Percentiles rank a stretch among this genome's conserved stretches.
Evolutionary conservation across 768 basidiomycete genomes (phyloP).

Genomic region (Crepidotus variabilis): DNA sequence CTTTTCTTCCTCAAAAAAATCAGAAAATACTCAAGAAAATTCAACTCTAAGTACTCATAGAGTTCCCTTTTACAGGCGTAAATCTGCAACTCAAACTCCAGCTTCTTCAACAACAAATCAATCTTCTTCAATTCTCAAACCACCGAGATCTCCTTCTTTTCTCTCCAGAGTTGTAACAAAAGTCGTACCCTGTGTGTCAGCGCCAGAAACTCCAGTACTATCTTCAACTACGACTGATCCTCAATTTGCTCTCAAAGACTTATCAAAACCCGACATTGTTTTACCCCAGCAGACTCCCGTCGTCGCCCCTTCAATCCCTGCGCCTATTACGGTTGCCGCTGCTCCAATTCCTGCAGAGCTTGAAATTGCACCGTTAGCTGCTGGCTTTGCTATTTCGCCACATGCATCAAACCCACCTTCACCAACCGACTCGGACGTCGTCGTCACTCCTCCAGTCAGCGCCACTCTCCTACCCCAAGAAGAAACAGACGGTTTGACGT

Average conservation of each 20-base stretch:
- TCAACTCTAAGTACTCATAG: constrained; percentile 33
- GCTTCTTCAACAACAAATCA: constrained; percentile 26
- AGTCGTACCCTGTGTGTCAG: constrained; percentile 65
- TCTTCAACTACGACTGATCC: constrained; percentile 16
- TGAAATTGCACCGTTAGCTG: constrained; percentile 17
- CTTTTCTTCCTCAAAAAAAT: constrained; percentile 2
- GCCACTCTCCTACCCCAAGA: constrained; percentile 33
- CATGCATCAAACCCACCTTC: constrained; percentile 24
- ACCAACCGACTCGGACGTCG: constrained; percentile 26
- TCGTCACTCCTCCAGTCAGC: constrained; percentile 37
- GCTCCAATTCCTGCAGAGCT: not conserved
- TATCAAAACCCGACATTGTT: constrained; percentile 13
- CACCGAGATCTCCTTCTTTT: constrained; percentile 41
- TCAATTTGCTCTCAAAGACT: constrained; percentile 19
- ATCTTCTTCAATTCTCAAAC: constrained; percentile 30
- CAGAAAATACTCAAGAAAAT: not conserved
- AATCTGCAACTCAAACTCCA: constrained; percentile 31
- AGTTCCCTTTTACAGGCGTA: constrained; percentile 42
- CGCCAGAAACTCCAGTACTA: constrained; percentile 38
- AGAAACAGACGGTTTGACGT: constrained; percentile 87
- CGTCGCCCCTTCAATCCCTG: not conserved
- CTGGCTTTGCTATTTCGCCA: constrained; percentile 24
- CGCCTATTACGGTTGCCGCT: not conserved
- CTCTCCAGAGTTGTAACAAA: constrained; percentile 60
- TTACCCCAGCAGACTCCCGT: not conserved